phyloP scores from a whole-genome alignment of 148 eudicot species.

The Spergularia bocconei region DNA sequence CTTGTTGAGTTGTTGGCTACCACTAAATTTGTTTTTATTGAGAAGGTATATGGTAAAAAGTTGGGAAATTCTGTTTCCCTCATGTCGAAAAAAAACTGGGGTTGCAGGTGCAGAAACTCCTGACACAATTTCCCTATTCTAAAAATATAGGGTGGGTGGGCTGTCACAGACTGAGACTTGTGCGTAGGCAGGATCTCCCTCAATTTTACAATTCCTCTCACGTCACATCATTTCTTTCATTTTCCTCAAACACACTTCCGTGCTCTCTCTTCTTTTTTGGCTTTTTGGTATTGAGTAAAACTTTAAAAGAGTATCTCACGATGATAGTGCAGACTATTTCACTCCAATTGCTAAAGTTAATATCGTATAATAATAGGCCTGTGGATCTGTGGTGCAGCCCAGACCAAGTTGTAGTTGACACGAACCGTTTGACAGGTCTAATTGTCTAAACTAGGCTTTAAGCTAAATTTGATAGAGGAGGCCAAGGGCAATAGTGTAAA shows the following conservation, averaged over 20 bases:
- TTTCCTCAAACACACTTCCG: neutral
- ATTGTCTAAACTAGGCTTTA: no score
- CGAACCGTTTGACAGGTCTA: no score
- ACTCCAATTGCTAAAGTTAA: no score
- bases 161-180: conserved; percentile 6
- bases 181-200: conserved; percentile 30
- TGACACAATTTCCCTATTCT: neutral
- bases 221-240: conserved; percentile 18
- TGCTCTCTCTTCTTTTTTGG: neutral
- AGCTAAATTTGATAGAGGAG: no score
- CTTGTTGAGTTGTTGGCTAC: no score
- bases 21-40: neutral
- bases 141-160: neutral
- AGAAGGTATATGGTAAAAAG: neutral
- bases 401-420: no score
- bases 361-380: no score
- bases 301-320: no score
- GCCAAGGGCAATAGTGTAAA: no score
- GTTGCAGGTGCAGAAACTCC: neutral
- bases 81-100: neutral
- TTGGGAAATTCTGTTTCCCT: neutral
- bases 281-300: neutral
- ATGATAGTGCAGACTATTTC: no score
- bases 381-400: no score
- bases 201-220: conserved; percentile 25